Evolutionary conservation across 768 basidiomycete genomes (phyloP), one percentile per base, ranked within the genome.

Genomic region (Tylopilus plumbeoviolaceoides): DNA sequence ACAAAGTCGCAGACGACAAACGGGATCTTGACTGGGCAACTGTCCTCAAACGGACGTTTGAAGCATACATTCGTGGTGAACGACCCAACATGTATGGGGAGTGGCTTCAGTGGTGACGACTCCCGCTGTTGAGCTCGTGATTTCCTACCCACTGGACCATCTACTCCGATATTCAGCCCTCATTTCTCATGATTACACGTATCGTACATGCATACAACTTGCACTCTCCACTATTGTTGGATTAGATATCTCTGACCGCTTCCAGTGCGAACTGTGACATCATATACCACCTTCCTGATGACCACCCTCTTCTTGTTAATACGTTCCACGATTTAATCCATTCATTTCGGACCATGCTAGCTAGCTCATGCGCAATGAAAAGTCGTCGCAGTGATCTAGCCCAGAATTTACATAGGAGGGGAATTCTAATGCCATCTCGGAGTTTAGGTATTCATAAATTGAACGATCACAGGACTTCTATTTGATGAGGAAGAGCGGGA

Each of bases 21-120:
- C 80, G 85, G 39, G 94, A 95, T 63, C 75, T 95, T 50, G 82
- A 87, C 60, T 99, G 97, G 97, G 82, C 89, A 23, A 89, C 93
- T 12, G 94, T 98, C 20, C 70, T 98, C 61, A 99, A 98, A 74
- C 79, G 97, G 65, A 93, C 91, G 40, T 98, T 97, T 65, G 97
- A 99, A 72, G 79, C 85, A 20, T 98, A 90, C 70, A 67, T 99
- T 56, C 83, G 95, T 40, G 91, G 88, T 15, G 95, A 99, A 72
- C 73, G 78, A 56, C 93, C 95, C 10, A 98, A 95, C 68, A 89
- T 95, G 89, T 97, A 98, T 63, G 95, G 94, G 30, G 94, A 98
- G 67, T 81, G 78, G 79, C 63, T 84, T 48, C 68, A 73, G 56
- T 84, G 81, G 82, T 73, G 53, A 69, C 64, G 42, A 54, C 40